phyloP scores from a whole-genome alignment of 2,329 filamentous ascomycete species.

The Monilinia laxa region DNA sequence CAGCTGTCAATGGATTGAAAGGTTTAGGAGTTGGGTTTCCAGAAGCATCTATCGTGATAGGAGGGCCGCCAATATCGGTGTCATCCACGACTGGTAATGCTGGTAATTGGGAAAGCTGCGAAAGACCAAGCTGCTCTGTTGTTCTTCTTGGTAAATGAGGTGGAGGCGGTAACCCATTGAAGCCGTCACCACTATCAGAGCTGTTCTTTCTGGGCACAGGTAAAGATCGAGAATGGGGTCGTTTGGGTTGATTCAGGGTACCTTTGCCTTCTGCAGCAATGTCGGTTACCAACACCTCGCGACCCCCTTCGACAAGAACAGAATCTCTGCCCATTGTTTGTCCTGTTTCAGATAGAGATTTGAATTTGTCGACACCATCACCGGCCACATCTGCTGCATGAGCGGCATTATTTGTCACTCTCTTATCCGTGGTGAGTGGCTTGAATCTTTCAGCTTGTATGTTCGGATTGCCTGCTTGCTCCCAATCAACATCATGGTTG shows the following conservation, averaged over 20 bases:
- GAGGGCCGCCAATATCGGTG: conserved; percentile 76
- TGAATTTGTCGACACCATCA: conserved; percentile 74
- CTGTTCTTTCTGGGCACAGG: conserved; percentile 22
- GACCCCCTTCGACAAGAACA: conserved; percentile 60
- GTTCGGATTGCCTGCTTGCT: conserved; percentile 41
- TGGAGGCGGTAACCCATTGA: conserved; percentile 57
- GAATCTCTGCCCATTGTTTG: conserved; percentile 68
- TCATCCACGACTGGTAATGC: conserved; percentile 71
- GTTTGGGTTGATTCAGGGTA: conserved; percentile 53
- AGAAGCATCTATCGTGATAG: conserved; percentile 54
- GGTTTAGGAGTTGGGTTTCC: conserved; percentile 48
- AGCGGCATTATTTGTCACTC: conserved; percentile 58
- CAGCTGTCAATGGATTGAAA: conserved; percentile 58
- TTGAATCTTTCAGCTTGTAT: conserved; percentile 47
- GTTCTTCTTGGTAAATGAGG: conserved; percentile 58
- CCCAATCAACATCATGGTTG: conserved; percentile 66
- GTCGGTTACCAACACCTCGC: conserved; percentile 69
- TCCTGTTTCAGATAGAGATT: conserved; percentile 59
- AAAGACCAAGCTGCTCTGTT: conserved; percentile 66
- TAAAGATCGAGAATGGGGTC: conserved; percentile 41
- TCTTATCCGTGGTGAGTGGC: conserved; percentile 47
- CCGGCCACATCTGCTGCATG: conserved; percentile 78
- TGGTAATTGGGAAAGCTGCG: conserved; percentile 67
- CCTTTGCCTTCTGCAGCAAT: conserved; percentile 64
- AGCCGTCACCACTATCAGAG: conserved; percentile 40